phyloP scores from a whole-genome alignment of 768 basidiomycete species.

The Mrakia frigida region DNA sequence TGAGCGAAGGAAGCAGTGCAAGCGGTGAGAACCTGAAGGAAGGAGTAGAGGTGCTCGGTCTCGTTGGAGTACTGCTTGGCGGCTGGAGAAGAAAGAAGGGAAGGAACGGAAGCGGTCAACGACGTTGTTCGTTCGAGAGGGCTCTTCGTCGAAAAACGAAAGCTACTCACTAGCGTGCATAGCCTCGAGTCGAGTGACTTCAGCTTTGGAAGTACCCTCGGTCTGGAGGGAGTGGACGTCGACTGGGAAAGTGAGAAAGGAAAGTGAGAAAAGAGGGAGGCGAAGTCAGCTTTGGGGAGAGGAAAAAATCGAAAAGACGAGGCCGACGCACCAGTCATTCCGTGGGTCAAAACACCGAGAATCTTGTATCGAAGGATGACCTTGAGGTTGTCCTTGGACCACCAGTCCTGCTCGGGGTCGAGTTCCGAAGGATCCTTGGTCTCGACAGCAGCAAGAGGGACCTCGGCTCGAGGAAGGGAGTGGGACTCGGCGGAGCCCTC shows the following conservation, averaged over 20 bases:
- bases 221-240: conserved; percentile 43
- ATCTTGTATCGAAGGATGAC: conserved; percentile 44
- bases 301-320: no score
- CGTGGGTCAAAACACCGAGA: background rate
- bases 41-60: conserved; percentile 48
- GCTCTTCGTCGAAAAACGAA: no score
- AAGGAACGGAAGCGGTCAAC: no score
- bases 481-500: background rate
- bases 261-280: no score
- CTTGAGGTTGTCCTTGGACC: conserved; percentile 35
- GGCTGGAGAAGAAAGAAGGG: background rate
- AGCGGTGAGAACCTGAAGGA: conserved; percentile 48
- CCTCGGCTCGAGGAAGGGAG: background rate
- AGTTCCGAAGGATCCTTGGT: conserved; percentile 25
- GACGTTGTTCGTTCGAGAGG: no score
- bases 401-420: conserved; percentile 38
- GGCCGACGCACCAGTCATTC: conserved; percentile 6
- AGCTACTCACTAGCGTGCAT: background rate
- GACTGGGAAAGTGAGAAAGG: conserved; percentile 36
- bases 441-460: conserved; percentile 22
- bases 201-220: conserved; percentile 37
- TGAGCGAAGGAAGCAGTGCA: conserved; percentile 49
- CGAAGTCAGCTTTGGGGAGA: no score
- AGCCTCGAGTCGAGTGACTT: conserved; percentile 30
- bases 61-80: conserved; percentile 46